phyloP scores from a whole-genome alignment of 1,284 basidiomycete genomes.

The Ustilago trichophora region DNA sequence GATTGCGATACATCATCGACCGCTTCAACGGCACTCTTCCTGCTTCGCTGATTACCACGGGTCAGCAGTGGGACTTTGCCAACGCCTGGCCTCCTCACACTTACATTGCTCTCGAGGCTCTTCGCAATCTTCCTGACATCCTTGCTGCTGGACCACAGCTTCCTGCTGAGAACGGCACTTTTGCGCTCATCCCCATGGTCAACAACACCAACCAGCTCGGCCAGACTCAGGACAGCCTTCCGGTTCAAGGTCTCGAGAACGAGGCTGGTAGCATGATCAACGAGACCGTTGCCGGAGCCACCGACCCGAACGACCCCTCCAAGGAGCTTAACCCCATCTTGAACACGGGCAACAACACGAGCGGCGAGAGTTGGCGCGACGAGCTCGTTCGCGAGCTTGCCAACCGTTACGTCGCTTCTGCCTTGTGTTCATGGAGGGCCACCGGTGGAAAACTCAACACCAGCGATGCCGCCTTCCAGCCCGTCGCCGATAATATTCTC shows the following conservation, averaged over 20 bases:
- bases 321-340: slow-evolving; percentile 70
- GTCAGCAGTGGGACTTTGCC: slow-evolving; percentile 78
- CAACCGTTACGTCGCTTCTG: slow-evolving; percentile 82
- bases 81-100: slow-evolving; percentile 44
- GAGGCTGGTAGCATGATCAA: slow-evolving; percentile 52
- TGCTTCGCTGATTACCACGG: slow-evolving; percentile 78
- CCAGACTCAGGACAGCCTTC: slow-evolving; percentile 75
- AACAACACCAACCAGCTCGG: slow-evolving; percentile 73
- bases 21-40: slow-evolving; percentile 84
- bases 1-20: slow-evolving; percentile 79
- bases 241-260: slow-evolving; percentile 72
- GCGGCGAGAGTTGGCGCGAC: slow-evolving; percentile 75
- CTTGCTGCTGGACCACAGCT: slow-evolving; percentile 72
- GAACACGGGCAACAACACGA: slow-evolving; percentile 76
- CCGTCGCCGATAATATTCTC: slow-evolving; percentile 25
- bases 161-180: slow-evolving; percentile 72
- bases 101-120: slow-evolving; percentile 79
- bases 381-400: slow-evolving; percentile 77
- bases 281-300: slow-evolving; percentile 71
- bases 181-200: slow-evolving; percentile 73
- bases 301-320: slow-evolving; percentile 66
- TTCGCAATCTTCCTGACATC: slow-evolving; percentile 77
- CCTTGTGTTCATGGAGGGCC: slow-evolving; percentile 83
- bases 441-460: slow-evolving; percentile 77
- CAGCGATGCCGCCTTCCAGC: slow-evolving; percentile 73